Base-by-base conservation (phyloP, 2,329 filamentous ascomycete genomes). In the Cladosporium austrohemisphaericum region DNA sequence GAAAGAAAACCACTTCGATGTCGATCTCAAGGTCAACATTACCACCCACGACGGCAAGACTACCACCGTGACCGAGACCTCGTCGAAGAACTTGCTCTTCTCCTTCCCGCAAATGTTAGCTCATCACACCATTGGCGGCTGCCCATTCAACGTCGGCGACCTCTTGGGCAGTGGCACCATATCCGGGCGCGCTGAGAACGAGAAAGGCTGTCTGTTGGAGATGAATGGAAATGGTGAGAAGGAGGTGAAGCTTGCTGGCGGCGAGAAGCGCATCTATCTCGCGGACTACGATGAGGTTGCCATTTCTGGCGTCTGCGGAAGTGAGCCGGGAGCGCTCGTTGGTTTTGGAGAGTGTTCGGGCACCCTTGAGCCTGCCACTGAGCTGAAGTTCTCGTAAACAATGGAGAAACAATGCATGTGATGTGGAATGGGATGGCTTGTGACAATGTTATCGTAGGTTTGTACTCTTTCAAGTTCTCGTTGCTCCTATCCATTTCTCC, bases 31-130 rank as follows among this genome's bases (percentile, higher is more conserved):
- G 53, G 78, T 91, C 8, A 80, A 86, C 28, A 61, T 88, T 10
- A 53, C 58, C 64, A 70, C 72, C 26, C 61, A 67, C 31, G 71
- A 74, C 8, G 76, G 76, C 23, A 70, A 71, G 41, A 70, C 76
- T 0, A 58, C 60, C 8, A 59, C 44, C 7, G 77, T 91, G 38
- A 74, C 77, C 1, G 75, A 69, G 53, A 84, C 76, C 52, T 84
- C 76, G 51, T 78, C 82, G 8, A 79, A 75, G 56, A 78, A 91
- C 60, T 73, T 92, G 9, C 74, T 92, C n/a, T 92, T 83, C 76
- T 90, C 85, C 0, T 92, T 91, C 69, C 79, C 85, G 4, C 87
- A 92, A 65, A 90, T 91, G 86, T 73, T 92, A 32, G 80, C 87
- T 1, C 87, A 92, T 64, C 87, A 92, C 64, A 82, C 84, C 1